Evolutionary conservation across 768 basidiomycete species (phyloP).

Genomic region (Pulveroboletus sp.): DNA sequence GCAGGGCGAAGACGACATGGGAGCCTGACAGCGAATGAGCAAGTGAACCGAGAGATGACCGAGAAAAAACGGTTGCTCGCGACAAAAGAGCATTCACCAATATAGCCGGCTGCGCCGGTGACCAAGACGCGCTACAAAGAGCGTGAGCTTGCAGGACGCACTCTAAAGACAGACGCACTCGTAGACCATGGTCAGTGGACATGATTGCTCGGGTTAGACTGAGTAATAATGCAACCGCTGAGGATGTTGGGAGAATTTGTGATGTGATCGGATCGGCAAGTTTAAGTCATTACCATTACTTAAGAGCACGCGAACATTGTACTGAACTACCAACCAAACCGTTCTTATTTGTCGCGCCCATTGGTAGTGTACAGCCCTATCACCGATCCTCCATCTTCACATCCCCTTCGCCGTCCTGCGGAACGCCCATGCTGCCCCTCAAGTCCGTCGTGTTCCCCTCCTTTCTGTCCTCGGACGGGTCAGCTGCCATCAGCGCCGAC

Average conservation of each 20-base stretch:
- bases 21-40: conserved; percentile 54
- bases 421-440: conserved; percentile 10
- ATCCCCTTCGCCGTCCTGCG: conserved; percentile 39
- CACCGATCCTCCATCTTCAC: conserved; percentile 46
- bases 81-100: conserved; percentile 46
- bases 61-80: not conserved
- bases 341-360: too few species aligned
- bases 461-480: conserved; percentile 21
- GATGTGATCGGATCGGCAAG: conserved; percentile 5
- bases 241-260: not conserved
- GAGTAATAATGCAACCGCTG: not conserved
- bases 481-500: conserved; percentile 26
- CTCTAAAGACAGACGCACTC: conserved; percentile 36
- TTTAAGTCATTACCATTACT: conserved; percentile 1
- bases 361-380: not conserved
- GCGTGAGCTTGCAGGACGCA: conserved; percentile 6
- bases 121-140: conserved; percentile 53
- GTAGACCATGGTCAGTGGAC: conserved; percentile 35
- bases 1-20: conserved; percentile 83
- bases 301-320: conserved; percentile 11
- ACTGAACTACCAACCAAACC: not conserved
- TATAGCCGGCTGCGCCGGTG: conserved; percentile 86
- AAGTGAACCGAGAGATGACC: conserved; percentile 1
- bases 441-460: conserved; percentile 20
- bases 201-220: conserved; percentile 14